phyloP scores from a whole-genome alignment of 345 rosid genomes.

The Moringa oleifera region DNA sequence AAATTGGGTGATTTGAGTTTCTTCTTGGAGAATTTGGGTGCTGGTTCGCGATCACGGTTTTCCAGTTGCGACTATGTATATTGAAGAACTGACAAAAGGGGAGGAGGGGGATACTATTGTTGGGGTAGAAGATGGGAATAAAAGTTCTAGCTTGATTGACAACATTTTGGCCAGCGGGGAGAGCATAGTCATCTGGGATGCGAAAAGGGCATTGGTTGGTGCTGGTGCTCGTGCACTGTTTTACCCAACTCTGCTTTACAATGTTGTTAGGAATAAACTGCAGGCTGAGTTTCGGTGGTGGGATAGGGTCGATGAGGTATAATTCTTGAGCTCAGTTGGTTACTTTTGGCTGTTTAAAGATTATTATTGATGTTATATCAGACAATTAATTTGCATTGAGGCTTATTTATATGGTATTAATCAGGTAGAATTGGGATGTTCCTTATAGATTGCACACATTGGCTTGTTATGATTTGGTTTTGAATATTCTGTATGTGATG shows the following conservation, averaged over 20 bases:
- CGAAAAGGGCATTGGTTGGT: slow-evolving; percentile 75
- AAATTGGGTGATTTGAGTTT: slow-evolving; percentile 19
- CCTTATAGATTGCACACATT: neutral
- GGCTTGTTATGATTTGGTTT: neutral
- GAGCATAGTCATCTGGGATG: slow-evolving; percentile 28
- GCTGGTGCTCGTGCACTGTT: slow-evolving; percentile 93
- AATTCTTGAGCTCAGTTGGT: neutral
- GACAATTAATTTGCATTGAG: neutral
- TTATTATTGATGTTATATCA: neutral
- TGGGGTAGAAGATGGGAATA: slow-evolving; percentile 22
- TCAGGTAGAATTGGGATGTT: neutral
- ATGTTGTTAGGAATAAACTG: slow-evolving; percentile 86
- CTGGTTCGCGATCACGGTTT: slow-evolving; percentile 19
- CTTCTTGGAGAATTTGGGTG: slow-evolving; percentile 10
- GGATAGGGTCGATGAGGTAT: slow-evolving; percentile 89
- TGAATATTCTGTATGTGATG: no score
- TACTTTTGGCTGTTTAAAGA: neutral
- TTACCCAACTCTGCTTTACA: slow-evolving; percentile 84
- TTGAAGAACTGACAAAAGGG: slow-evolving; percentile 63
- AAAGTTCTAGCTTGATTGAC: slow-evolving; percentile 4
- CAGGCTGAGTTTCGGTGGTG: slow-evolving; percentile 96
- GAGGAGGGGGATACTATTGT: slow-evolving; percentile 29
- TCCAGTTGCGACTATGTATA: slow-evolving; percentile 56
- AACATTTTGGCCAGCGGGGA: slow-evolving; percentile 19
- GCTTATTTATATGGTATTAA: neutral